Base-by-base conservation (phyloP, 2,329 filamentous ascomycete genomes). In the Ophiostoma ulmi region DNA sequence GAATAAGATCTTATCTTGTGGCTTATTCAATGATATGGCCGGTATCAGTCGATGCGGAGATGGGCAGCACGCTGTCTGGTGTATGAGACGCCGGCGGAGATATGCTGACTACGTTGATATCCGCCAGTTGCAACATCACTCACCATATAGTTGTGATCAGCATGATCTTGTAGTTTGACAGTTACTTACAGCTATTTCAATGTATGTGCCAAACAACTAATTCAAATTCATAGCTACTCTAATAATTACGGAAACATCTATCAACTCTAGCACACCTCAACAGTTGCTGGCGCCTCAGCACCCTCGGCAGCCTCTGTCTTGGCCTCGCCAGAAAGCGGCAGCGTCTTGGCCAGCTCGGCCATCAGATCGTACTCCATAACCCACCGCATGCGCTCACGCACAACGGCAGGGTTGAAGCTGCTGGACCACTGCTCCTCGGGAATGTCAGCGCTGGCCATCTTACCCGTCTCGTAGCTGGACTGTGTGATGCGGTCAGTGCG, bases 361-460 rank as follows among this genome's bases (percentile, higher is more conserved):
- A 73, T 55, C 38, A 73, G 55, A n/a, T 73, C 71, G 68, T 72
- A 72, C 65, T 73, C 72, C 72, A 73, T 73, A 26, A 73, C 72
- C 72, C 70, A 73, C 17, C 72, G 72, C 72, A 73, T 73, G 64
- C 70, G 72, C 69, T 73, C 72, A 38, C 72, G 72, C 68, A 72
- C 64, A 2, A 71, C 22, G 10, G 22, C 35, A 2, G 72, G 70
- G 41, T 72, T 70, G 66, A 73, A 73, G 36, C 55, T 58, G 6
- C 36, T 35, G 1, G 70, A 65, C 72, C 72, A 73, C 69, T 69
- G 72, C 26, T 72, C 72, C 58, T 73, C 72, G 26, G 72, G 72
- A 8, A 73, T 70, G 68, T 73, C 72, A 35, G 72, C 72, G n/a
- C 72, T 73, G 68, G 72, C 72, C 72, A 73, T 71, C 71, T 73